Base-by-base conservation (phyloP, 1,139 yeast genomes). In the Suhomyces terraborum region DNA sequence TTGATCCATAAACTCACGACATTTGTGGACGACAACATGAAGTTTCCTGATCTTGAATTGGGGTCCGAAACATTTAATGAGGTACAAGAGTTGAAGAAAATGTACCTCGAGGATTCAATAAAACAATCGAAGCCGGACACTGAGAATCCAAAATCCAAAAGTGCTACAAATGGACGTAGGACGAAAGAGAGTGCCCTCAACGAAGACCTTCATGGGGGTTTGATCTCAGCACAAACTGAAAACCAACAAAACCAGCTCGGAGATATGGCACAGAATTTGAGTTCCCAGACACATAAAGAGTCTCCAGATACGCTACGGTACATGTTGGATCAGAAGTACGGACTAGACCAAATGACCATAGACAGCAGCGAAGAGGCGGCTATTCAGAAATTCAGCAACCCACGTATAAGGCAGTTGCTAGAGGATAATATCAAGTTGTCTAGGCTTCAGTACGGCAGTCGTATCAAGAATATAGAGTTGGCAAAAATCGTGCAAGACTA, bases 351-450 rank as follows among this genome's bases (percentile, higher is more conserved):
- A 9, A 46, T 55, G 27, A 8, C 21, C 2, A 22, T 41, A 17
- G 28, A 30, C 9, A 18, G 8, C 12, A 21, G 17, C 13, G 44
- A 41, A 12, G 10, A 8, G 5, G 30, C 14, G 8, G 14, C 20
- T 4, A 10, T 37, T 1, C 14, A 37, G 8, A 19, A 31, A 21
- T 23, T 33, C 8, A 9, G 19, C 12, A 38, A 32, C 13, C 20
- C 41, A 7, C 38, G 44, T 2, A 37, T 41, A 5, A 14, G 33
- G n/a, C 36, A 34, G 30, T 49, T 68, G 10, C 36, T 59, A 4
- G 32, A 45, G 4, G 74, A 69, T 38, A 65, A 61, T 28, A 49
- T 51, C 33, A 55, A 58, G 40, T 56, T 70, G 8, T 40, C 50
- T 19, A 29, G 42, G 4, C 42, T 69, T 3, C 57, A 55, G 27